phyloP scores from a whole-genome alignment of 306 rosid genomes.

The Vigna angularis region DNA sequence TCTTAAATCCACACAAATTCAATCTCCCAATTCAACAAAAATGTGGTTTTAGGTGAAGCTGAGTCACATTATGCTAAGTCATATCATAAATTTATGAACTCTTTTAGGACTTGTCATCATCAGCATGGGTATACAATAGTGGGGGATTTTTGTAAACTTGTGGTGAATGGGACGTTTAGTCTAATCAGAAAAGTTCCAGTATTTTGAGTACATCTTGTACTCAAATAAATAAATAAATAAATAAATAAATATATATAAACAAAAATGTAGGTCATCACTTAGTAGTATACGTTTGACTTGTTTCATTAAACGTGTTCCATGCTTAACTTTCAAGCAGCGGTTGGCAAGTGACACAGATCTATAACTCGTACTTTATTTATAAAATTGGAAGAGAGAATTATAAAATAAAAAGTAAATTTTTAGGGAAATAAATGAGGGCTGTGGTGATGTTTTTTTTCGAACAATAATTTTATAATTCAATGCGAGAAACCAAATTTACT shows the following conservation, averaged over 20 bases:
- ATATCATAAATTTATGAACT: background rate
- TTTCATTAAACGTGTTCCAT: background rate
- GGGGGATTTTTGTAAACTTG: background rate
- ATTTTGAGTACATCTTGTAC: background rate
- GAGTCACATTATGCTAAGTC: background rate
- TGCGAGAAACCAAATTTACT: too few species aligned
- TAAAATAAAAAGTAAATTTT: too few species aligned
- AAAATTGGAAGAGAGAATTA: too few species aligned
- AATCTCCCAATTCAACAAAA: background rate
- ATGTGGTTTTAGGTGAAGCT: background rate
- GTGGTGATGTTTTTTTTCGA: too few species aligned
- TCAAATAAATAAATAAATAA: background rate
- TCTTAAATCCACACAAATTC: too few species aligned
- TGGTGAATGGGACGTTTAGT: constrained; percentile 3
- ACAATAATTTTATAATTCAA: too few species aligned
- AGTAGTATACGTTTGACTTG: background rate
- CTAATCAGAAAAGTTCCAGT: background rate
- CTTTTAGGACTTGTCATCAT: background rate
- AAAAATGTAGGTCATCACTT: background rate
- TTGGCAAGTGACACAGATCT: too few species aligned
- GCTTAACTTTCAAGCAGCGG: background rate
- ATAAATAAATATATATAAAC: background rate
- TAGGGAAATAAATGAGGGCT: too few species aligned
- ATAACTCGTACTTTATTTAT: too few species aligned
- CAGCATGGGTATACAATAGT: background rate